These are phyloP conservation scores for Silene conica DNA, from an alignment of 148 eudicot genomes.

Conservation along the genomic window DNA sequence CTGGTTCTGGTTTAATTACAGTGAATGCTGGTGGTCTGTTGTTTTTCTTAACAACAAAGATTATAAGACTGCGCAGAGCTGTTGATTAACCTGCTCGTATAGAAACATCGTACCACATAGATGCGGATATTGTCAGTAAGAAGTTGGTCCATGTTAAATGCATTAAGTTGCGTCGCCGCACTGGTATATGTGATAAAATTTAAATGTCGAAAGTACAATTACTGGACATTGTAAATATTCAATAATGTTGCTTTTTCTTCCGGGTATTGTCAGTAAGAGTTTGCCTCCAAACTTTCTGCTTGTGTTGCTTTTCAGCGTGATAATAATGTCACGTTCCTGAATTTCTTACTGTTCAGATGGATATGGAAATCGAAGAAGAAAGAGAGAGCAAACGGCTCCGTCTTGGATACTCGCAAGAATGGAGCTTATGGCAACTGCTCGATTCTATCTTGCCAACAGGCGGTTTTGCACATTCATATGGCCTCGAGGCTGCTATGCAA, in stretches of 20 bases:
- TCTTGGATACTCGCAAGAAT: conserved; percentile 23
- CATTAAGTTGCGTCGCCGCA: too few species aligned
- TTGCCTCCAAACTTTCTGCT: neutral
- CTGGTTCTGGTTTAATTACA: too few species aligned
- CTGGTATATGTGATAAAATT: neutral
- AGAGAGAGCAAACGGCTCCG: neutral
- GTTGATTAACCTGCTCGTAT: too few species aligned
- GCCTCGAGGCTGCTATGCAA: conserved; percentile 88
- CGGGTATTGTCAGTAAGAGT: too few species aligned
- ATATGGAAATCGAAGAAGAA: conserved; percentile 1
- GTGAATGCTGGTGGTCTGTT: too few species aligned
- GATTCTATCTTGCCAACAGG: conserved; percentile 95
- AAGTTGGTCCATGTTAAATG: too few species aligned
- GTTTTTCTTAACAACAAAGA: neutral
- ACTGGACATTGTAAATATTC: too few species aligned
- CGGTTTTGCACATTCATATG: conserved; percentile 91
- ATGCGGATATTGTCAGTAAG: too few species aligned
- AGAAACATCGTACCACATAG: too few species aligned
- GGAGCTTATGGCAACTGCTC: conserved; percentile 90
- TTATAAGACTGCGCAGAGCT: too few species aligned
- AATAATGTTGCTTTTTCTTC: neutral
- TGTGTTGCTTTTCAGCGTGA: neutral
- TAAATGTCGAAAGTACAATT: neutral
- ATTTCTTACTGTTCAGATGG: conserved; percentile 17
- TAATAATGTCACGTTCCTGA: neutral